Base-by-base conservation (phyloP, 169 alveolate species). In the Eimeria acervulina region DNA sequence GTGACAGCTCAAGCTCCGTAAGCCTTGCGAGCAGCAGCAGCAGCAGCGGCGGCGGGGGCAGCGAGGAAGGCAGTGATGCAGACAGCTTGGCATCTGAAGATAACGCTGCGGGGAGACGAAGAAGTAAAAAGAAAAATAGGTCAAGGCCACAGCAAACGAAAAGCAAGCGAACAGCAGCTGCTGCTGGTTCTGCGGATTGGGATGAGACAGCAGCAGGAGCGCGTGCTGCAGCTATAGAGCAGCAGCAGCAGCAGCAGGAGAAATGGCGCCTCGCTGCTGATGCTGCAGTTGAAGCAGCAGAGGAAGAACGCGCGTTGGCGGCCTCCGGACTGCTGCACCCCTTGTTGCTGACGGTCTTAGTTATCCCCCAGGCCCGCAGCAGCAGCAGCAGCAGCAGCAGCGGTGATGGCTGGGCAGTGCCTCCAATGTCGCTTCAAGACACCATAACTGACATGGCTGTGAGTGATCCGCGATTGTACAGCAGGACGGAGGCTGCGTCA, bases 251-350 rank as follows among this genome's bases (percentile, higher is more conserved):
- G 42, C 78, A 66, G 78, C 90, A 81, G 68, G 6, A 84, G 52
- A 84, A 55, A n/a, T 84, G 92, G 92, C 78, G 61, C 38, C 92
- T 36, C 12, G 92, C 92, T 31, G 92, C 92, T 13, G 92, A 55
- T 15, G 92, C 92, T 84, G 92, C 92, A 5, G 78, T 47, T 33
- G 78, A 84, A 33, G 92, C 76, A 84, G 78, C 36, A 84, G 72
- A 84, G 12, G 78, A 13, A 84, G 76, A 84, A 36, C 61, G 92
- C 40, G 92, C 92, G 3, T 84, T 55, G 15, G 92, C 92, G 19
- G 76, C 92, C 2, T 76, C 72, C 28, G 92, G 92, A 28, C 36
- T 84, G 52, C 78, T 84, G 92, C 92, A 84, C 80, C 92, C 92
- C 3, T 28, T 84, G 72, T 55, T 84, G 52, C 59, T 84, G 59